phyloP scores from a whole-genome alignment of 2,329 filamentous ascomycete species.

The Ascosphaera acerosa region DNA sequence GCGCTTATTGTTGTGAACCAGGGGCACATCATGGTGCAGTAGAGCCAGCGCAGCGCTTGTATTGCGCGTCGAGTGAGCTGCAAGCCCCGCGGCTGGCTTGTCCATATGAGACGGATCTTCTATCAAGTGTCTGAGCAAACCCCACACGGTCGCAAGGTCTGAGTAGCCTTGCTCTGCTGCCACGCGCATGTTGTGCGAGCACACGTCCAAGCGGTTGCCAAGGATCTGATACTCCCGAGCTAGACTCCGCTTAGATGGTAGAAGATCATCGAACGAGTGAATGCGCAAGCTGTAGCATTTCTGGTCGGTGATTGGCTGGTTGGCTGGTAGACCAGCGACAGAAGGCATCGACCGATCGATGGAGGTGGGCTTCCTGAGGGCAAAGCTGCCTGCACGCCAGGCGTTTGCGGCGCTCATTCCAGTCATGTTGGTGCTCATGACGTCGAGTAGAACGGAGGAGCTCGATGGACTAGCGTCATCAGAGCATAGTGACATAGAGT shows the following conservation, averaged over 20 bases:
- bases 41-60: too few relatives aligned
- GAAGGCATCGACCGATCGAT: slow-evolving; percentile 24
- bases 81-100: too few relatives aligned
- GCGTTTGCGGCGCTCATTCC: slow-evolving; percentile 25
- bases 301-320: slow-evolving; percentile 15
- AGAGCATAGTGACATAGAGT: slow-evolving; percentile 33
- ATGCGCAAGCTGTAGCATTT: slow-evolving; percentile 49
- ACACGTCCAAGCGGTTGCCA: slow-evolving; percentile 57
- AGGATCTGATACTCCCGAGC: slow-evolving; percentile 64
- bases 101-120: slow-evolving; percentile 50
- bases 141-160: slow-evolving; percentile 65
- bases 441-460: background rate
- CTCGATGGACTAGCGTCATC: slow-evolving; percentile 24
- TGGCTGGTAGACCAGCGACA: slow-evolving; percentile 31
- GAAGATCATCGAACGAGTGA: slow-evolving; percentile 38
- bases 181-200: slow-evolving; percentile 56
- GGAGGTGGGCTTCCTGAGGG: slow-evolving; percentile 30
- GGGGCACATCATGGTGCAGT: too few relatives aligned
- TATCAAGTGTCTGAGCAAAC: slow-evolving; percentile 50
- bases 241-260: slow-evolving; percentile 57
- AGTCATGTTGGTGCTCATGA: slow-evolving; percentile 15
- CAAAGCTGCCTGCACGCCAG: slow-evolving; percentile 25
- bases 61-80: too few relatives aligned
- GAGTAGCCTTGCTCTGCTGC: slow-evolving; percentile 43
- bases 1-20: too few relatives aligned